A percentile compares a stretch with the other conserved stretches of the same genome.
These are phyloP conservation scores for Crithidia expoeki DNA, from an alignment of 208 protist species.

Conservation along the genomic window DNA sequence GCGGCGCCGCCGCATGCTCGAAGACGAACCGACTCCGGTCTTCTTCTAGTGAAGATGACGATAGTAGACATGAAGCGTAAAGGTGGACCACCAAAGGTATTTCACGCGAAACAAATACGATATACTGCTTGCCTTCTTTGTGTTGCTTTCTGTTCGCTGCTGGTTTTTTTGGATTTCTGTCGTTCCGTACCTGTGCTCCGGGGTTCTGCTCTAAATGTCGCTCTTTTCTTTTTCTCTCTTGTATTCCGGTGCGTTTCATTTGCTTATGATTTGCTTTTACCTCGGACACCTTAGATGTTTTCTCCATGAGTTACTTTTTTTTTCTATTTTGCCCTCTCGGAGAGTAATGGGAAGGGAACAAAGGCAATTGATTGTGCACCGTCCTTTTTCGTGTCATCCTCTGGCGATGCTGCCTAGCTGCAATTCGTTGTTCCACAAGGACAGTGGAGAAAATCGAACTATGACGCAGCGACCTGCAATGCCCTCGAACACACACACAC, in stretches of 20 bases:
- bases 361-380: no score
- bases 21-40: conserved; percentile 42
- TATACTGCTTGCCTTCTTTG: background rate
- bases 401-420: no score
- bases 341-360: no score
- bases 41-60: conserved; percentile 19
- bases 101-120: no score
- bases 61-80: no score
- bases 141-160: conserved; percentile 8
- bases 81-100: no score
- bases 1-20: conserved; percentile 62
- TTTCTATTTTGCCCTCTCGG: background rate
- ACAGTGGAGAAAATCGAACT: no score
- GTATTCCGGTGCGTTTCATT: background rate
- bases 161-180: background rate
- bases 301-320: background rate
- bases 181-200: background rate
- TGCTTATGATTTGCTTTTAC: no score
- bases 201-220: background rate
- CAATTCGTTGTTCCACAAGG: no score
- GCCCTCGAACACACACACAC: no score
- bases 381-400: no score
- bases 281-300: background rate
- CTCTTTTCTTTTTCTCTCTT: background rate
- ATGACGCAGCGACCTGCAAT: no score